These are phyloP conservation scores for Viola pubescens DNA, from an alignment of 441 rosid genomes.

Conservation along the genomic window DNA sequence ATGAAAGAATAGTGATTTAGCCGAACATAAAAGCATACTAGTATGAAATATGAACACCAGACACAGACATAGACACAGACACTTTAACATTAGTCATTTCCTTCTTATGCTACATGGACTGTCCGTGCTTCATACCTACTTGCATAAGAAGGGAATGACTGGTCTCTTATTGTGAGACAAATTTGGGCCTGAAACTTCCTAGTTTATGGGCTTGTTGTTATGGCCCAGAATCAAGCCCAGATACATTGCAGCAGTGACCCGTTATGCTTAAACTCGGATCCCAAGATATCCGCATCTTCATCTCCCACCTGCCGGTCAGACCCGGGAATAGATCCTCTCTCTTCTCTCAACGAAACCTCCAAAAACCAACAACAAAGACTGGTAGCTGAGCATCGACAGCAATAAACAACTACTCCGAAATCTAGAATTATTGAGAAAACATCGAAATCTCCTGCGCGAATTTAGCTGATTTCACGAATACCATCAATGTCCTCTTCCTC, in stretches of 20 bases:
- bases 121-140: no score
- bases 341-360: not conserved
- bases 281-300: not conserved
- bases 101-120: no score
- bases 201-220: not conserved
- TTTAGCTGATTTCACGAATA: not conserved
- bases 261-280: not conserved
- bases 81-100: no score
- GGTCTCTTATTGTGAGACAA: no score
- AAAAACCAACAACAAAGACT: slow-evolving; percentile 18
- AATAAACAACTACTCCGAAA: not conserved
- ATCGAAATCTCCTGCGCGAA: not conserved
- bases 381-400: slow-evolving; percentile 17
- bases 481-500: slow-evolving; percentile 19
- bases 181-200: not conserved
- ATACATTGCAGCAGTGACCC: not conserved
- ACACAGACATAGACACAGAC: no score
- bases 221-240: not conserved
- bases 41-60: no score
- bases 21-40: no score
- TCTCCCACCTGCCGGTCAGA: slow-evolving; percentile 31
- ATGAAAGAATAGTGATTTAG: no score
- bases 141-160: no score
- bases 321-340: not conserved
- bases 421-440: not conserved